A percentile compares a stretch with the other conserved stretches of the same genome.
Evolutionary conservation across 2,329 filamentous ascomycete genomes (phyloP).

Genomic region (Hansfordia pulvinata): DNA sequence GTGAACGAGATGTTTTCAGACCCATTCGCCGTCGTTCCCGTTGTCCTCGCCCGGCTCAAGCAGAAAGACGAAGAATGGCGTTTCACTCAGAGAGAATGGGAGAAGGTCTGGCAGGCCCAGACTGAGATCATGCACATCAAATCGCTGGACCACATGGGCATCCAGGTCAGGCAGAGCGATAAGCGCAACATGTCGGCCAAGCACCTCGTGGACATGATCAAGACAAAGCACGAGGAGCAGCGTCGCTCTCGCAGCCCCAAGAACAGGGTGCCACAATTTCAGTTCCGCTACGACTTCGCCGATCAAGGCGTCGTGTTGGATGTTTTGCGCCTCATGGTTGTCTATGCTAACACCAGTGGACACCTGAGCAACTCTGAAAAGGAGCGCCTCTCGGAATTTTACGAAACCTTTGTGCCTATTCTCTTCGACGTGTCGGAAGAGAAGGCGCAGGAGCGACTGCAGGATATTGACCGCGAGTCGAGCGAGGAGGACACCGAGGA

Average conservation of each 20-base stretch:
- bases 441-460: slow-evolving; percentile 50
- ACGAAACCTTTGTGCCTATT: slow-evolving; percentile 59
- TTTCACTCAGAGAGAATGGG: slow-evolving; percentile 92
- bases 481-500: slow-evolving; percentile 71
- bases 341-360: slow-evolving; percentile 54
- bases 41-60: slow-evolving; percentile 80
- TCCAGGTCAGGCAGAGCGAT: slow-evolving; percentile 75
- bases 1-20: slow-evolving; percentile 75
- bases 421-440: slow-evolving; percentile 69
- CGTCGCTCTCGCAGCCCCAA: slow-evolving; percentile 55
- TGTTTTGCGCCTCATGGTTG: slow-evolving; percentile 46
- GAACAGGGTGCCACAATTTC: slow-evolving; percentile 49
- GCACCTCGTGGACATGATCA: slow-evolving; percentile 79
- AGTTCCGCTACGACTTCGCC: slow-evolving; percentile 62
- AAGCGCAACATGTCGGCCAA: slow-evolving; percentile 88
- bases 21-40: slow-evolving; percentile 77
- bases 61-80: slow-evolving; percentile 98
- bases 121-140: slow-evolving; percentile 92
- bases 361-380: slow-evolving; percentile 62
- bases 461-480: slow-evolving; percentile 55
- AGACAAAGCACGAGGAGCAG: slow-evolving; percentile 85
- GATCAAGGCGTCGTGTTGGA: slow-evolving; percentile 57
- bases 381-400: slow-evolving; percentile 60
- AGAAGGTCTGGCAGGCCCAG: slow-evolving; percentile 96
- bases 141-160: slow-evolving; percentile 92